Evolutionary conservation across 208 protist species (phyloP).

Genomic region (Entamoeba invadens): DNA sequence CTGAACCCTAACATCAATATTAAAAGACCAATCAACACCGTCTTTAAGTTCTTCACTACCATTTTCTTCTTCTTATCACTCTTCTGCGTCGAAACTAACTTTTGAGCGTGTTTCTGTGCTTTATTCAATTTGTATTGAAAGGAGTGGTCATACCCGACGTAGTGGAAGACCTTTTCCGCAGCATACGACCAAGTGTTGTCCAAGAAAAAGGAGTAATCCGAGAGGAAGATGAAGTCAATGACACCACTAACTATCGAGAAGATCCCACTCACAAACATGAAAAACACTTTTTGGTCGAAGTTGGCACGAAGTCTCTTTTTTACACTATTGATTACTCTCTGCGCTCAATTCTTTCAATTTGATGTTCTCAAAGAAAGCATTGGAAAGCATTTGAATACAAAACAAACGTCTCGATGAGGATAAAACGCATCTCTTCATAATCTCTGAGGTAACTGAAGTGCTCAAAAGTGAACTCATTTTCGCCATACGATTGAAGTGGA

Average conservation of each 20-base stretch:
- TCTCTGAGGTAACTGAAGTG: background rate
- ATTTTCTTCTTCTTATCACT: background rate
- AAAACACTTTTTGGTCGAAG: background rate
- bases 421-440: background rate
- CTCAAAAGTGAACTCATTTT: background rate
- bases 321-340: too few relatives aligned
- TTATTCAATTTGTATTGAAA: background rate
- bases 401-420: background rate
- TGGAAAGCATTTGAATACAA: too few relatives aligned
- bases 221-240: background rate
- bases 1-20: background rate
- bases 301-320: background rate
- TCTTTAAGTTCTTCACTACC: background rate
- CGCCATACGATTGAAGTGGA: background rate
- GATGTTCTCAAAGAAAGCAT: too few relatives aligned
- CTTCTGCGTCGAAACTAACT: background rate
- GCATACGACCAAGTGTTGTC: background rate
- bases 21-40: background rate
- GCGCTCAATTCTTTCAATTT: too few relatives aligned
- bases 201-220: background rate
- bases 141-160: background rate
- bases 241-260: background rate
- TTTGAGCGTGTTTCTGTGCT: background rate
- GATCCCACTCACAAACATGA: background rate
- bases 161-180: background rate